Conservation (phyloP, 768 basidiomycete species). For the Lactarius indigo region DNA sequence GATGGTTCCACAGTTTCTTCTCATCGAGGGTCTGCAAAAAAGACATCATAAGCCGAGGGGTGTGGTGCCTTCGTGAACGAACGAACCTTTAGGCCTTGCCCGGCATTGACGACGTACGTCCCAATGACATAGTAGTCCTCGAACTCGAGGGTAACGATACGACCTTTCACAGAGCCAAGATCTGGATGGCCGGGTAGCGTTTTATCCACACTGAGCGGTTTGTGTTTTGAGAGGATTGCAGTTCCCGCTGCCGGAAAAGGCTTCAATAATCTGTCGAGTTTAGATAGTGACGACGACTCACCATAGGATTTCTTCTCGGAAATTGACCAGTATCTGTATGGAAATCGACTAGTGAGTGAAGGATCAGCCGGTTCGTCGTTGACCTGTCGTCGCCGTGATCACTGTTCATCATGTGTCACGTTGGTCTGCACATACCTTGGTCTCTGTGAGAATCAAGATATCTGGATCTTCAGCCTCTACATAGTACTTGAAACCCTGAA, state of each 20-base stretch:
- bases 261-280: constrained; percentile 4
- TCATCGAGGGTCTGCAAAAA: constrained; percentile 59
- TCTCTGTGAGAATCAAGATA: constrained; percentile 80
- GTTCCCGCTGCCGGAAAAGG: constrained; percentile 56
- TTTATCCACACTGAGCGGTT: constrained; percentile 62
- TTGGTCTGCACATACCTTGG: constrained; percentile 50
- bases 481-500: constrained; percentile 75
- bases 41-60: background rate
- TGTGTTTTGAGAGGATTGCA: constrained; percentile 72
- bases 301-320: constrained; percentile 78
- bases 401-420: background rate
- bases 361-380: constrained; percentile 67
- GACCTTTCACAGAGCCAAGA: constrained; percentile 60
- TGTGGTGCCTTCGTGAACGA: background rate
- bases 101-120: constrained; percentile 86
- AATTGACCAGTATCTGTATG: constrained; percentile 73
- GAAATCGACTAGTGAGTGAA: constrained; percentile 53
- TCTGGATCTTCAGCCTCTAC: constrained; percentile 86
- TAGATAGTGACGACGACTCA: constrained; percentile 32
- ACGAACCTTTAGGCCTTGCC: constrained; percentile 57
- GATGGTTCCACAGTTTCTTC: constrained; percentile 75
- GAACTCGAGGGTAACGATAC: constrained; percentile 82
- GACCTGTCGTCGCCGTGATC: constrained; percentile 43
- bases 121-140: constrained; percentile 63
- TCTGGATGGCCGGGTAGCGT: constrained; percentile 76